A percentile compares a stretch with the other conserved stretches of the same genome.
Evolutionary conservation across 352 stramenopile genomes (phyloP).

Genomic region (Phytophthora kernoviae): DNA sequence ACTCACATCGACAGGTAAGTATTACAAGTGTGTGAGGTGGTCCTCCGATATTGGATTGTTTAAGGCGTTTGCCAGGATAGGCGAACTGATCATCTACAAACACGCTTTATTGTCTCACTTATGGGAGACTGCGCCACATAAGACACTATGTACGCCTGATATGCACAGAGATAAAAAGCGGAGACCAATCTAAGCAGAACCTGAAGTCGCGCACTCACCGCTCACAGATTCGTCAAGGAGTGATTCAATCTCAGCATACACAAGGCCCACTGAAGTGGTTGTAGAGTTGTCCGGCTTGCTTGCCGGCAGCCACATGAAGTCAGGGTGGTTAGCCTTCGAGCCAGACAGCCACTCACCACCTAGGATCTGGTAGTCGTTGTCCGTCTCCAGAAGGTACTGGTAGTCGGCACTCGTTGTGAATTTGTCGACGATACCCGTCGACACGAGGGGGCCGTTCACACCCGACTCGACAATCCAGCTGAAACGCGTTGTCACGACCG

Average conservation of each 20-base stretch:
- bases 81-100: constrained; percentile 30
- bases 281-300: constrained; percentile 40
- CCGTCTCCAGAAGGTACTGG: constrained; percentile 72
- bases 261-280: constrained; percentile 46
- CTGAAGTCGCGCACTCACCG: constrained; percentile 16
- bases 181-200: constrained; percentile 29
- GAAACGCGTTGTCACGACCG: constrained; percentile 62
- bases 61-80: constrained; percentile 8
- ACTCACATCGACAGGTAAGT: constrained; percentile 29
- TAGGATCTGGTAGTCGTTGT: constrained; percentile 66
- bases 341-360: constrained; percentile 69
- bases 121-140: constrained; percentile 28
- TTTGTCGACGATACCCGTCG: constrained; percentile 46
- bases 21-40: constrained; percentile 15
- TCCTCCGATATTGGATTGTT: constrained; percentile 6
- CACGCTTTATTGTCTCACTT: constrained; percentile 38
- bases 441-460: constrained; percentile 56
- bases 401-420: constrained; percentile 66
- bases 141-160: constrained; percentile 27
- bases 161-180: constrained; percentile 39
- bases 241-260: constrained; percentile 54
- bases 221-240: constrained; percentile 43
- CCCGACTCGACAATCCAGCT: constrained; percentile 63
- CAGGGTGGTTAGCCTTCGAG: constrained; percentile 60
- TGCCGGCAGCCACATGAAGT: constrained; percentile 77